Conservation (phyloP, 139 green algal genomes). For the Ettlia oleoabundans region DNA sequence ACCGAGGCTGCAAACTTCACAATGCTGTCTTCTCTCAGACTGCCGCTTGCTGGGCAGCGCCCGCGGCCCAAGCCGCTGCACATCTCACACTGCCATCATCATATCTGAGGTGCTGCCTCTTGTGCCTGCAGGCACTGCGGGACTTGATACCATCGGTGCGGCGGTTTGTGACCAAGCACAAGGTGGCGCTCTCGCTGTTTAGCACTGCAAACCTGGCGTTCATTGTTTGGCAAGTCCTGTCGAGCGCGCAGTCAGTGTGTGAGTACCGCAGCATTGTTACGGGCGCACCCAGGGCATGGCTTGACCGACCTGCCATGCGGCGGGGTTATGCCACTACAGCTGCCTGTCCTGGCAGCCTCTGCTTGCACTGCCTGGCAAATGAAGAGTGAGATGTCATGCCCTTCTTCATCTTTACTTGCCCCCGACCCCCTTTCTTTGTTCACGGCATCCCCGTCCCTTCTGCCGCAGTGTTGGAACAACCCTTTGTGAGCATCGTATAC, state of each 20-base stretch:
- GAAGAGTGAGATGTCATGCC: neutral
- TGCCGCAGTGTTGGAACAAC: conserved; percentile 50
- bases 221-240: conserved; percentile 80
- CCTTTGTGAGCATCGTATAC: conserved; percentile 56
- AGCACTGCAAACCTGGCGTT: conserved; percentile 29
- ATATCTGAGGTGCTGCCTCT: too few relatives aligned
- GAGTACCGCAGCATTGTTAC: too few relatives aligned
- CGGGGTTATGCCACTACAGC: too few relatives aligned
- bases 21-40: too few relatives aligned
- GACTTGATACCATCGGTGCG: neutral
- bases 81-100: too few relatives aligned
- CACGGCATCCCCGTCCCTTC: neutral
- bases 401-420: neutral
- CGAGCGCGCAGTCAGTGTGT: conserved; percentile 26
- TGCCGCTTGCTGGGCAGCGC: too few relatives aligned
- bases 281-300: too few relatives aligned
- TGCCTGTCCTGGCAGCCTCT: neutral
- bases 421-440: neutral
- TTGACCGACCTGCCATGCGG: too few relatives aligned
- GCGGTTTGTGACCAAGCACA: conserved; percentile 20
- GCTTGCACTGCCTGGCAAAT: neutral
- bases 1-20: too few relatives aligned
- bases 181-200: conserved; percentile 5
- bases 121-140: neutral
- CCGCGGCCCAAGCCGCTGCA: too few relatives aligned